Evolutionary conservation across 2,329 filamentous ascomycete genomes (phyloP).

Genomic region (Aspergillus oerlinghausenensis): DNA sequence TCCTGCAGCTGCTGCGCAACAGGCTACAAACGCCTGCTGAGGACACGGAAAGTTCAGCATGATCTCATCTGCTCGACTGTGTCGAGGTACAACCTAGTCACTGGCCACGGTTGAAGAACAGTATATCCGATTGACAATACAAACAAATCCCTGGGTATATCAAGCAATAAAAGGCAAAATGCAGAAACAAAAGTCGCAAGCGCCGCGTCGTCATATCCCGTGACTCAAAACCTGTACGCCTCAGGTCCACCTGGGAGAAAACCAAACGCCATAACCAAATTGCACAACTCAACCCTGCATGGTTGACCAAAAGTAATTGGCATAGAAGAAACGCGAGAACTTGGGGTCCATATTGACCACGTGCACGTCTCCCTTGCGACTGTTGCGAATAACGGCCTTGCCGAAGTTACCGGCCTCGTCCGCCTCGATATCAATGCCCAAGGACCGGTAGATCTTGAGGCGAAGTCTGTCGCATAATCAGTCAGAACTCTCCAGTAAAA

Average conservation of each 20-base stretch:
- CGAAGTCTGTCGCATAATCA: constrained; percentile 53
- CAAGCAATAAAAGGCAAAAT: background rate
- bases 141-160: constrained; percentile 10
- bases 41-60: background rate
- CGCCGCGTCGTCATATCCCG: background rate
- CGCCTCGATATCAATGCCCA: constrained; percentile 87
- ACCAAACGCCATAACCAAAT: constrained; percentile 16
- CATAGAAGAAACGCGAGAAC: constrained; percentile 86
- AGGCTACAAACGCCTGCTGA: background rate
- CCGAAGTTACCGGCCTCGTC: constrained; percentile 75
- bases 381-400: constrained; percentile 80
- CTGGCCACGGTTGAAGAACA: background rate
- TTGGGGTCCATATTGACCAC: constrained; percentile 92
- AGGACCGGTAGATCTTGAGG: constrained; percentile 82
- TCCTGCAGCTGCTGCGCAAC: constrained; percentile 15
- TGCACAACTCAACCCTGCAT: constrained; percentile 50
- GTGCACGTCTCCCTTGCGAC: constrained; percentile 83
- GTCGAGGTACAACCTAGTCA: too few species aligned
- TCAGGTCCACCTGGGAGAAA: background rate
- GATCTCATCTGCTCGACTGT: background rate
- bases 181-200: background rate
- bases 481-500: constrained; percentile 6
- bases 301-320: constrained; percentile 93
- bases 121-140: background rate
- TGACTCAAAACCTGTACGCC: background rate